These are phyloP conservation scores for Acacia concinna DNA, from an alignment of 331 rosid genomes.

Conservation along the genomic window DNA sequence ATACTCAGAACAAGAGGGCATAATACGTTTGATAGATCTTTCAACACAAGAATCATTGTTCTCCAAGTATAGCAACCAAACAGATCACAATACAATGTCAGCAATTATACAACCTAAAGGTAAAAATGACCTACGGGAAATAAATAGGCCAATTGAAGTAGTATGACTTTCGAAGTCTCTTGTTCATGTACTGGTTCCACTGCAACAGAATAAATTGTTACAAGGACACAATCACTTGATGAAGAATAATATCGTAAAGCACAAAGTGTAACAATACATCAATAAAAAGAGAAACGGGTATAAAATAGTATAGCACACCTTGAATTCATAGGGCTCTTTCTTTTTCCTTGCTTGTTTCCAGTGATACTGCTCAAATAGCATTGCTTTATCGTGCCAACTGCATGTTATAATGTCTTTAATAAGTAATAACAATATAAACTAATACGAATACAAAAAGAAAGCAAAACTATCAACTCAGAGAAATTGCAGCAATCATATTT, in stretches of 20 bases:
- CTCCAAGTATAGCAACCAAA: slow-evolving; percentile 32
- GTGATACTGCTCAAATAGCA: slow-evolving; percentile 82
- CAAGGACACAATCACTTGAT: slow-evolving; percentile 8
- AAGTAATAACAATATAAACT: slow-evolving; percentile 12
- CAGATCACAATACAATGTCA: slow-evolving; percentile 10
- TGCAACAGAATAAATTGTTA: slow-evolving; percentile 46
- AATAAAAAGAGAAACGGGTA: background rate
- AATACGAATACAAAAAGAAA: background rate
- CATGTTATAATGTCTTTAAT: slow-evolving; percentile 19
- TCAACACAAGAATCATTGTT: slow-evolving; percentile 19
- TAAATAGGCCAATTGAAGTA: slow-evolving; percentile 75
- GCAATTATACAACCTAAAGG: background rate
- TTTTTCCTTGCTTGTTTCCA: slow-evolving; percentile 81
- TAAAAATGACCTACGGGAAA: slow-evolving; percentile 55
- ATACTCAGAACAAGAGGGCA: slow-evolving; percentile 6
- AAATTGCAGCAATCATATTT: background rate
- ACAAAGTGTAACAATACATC: background rate
- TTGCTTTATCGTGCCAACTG: slow-evolving; percentile 93
- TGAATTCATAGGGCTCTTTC: slow-evolving; percentile 64
- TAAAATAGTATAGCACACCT: slow-evolving; percentile 45
- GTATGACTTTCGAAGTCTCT: slow-evolving; percentile 59
- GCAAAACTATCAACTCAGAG: background rate
- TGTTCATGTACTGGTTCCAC: slow-evolving; percentile 88
- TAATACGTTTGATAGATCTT: background rate
- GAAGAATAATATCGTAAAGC: slow-evolving; percentile 15